These are phyloP conservation scores for Chaetomium olivaceum DNA, from an alignment of 2,329 filamentous ascomycete species.

Conservation along the genomic window DNA sequence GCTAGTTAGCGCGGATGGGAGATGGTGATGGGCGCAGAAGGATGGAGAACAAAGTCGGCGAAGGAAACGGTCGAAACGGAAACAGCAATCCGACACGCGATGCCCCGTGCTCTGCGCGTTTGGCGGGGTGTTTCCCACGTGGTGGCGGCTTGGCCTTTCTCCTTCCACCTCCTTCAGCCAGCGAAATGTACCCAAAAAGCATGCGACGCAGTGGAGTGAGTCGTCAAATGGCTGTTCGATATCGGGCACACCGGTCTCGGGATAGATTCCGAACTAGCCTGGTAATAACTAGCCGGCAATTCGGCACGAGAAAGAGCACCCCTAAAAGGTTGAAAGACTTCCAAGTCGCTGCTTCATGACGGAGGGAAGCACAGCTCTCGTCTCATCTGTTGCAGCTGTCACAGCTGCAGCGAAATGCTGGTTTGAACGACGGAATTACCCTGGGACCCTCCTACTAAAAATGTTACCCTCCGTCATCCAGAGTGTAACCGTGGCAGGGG, in stretches of 20 bases:
- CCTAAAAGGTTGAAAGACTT: background rate
- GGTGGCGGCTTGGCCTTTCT: background rate
- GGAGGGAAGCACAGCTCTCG: background rate
- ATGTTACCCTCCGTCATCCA: slow-evolving; percentile 6
- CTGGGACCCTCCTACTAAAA: background rate
- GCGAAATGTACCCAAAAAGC: background rate
- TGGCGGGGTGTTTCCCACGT: background rate
- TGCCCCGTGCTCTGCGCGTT: background rate
- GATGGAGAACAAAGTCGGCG: background rate
- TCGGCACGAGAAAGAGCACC: background rate
- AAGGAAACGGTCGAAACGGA: background rate
- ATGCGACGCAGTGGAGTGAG: background rate
- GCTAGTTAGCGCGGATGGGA: background rate
- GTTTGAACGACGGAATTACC: background rate
- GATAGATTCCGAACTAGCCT: too few species aligned
- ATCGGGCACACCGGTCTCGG: too few species aligned
- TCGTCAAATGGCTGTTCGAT: background rate
- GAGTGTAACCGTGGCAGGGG: background rate
- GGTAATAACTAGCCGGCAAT: too few species aligned
- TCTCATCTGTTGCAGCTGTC: background rate
- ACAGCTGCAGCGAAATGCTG: background rate
- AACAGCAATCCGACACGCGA: background rate
- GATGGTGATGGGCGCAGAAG: slow-evolving; percentile 3
- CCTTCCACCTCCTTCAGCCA: background rate
- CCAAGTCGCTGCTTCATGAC: background rate